Evolutionary conservation across 1,284 basidiomycete genomes (phyloP).

Genomic region (Vanrija sp.): DNA sequence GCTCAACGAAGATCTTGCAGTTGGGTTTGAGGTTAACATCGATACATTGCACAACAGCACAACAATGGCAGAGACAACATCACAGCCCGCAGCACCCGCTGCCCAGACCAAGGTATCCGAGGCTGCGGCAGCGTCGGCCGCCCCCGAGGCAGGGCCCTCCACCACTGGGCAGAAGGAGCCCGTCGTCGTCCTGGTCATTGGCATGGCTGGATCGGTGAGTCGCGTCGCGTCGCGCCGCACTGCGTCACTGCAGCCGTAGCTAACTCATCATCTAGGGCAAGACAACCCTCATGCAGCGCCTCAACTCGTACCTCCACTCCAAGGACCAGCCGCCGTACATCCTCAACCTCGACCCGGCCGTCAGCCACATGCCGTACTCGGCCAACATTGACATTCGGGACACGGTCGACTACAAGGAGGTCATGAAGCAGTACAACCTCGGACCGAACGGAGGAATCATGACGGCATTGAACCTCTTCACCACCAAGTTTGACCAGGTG

Average conservation of each 20-base stretch:
- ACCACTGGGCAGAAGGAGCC: constrained; percentile 56
- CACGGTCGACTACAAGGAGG: constrained; percentile 93
- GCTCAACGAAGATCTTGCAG: no score
- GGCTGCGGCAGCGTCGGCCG: background rate
- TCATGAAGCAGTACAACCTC: constrained; percentile 99
- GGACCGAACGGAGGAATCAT: constrained; percentile 98
- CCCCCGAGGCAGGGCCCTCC: constrained; percentile 2
- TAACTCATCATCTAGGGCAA: constrained; percentile 63
- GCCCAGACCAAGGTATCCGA: background rate
- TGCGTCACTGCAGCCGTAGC: background rate
- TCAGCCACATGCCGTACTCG: constrained; percentile 82
- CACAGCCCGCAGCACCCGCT: background rate
- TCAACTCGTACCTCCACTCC: constrained; percentile 78
- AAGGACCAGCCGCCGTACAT: constrained; percentile 74
- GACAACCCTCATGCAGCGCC: constrained; percentile 91
- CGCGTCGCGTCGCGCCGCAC: background rate
- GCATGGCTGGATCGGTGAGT: constrained; percentile 50
- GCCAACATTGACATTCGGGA: constrained; percentile 98
- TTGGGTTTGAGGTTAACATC: background rate
- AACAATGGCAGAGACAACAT: background rate
- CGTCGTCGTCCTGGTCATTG: constrained; percentile 74
- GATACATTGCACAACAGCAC: background rate
- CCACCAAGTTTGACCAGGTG: constrained; percentile 99
- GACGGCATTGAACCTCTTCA: constrained; percentile 95
- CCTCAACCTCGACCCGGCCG: constrained; percentile 96